phyloP scores from a whole-genome alignment of 2,329 filamentous ascomycete species.

The Camillea tinctor region DNA sequence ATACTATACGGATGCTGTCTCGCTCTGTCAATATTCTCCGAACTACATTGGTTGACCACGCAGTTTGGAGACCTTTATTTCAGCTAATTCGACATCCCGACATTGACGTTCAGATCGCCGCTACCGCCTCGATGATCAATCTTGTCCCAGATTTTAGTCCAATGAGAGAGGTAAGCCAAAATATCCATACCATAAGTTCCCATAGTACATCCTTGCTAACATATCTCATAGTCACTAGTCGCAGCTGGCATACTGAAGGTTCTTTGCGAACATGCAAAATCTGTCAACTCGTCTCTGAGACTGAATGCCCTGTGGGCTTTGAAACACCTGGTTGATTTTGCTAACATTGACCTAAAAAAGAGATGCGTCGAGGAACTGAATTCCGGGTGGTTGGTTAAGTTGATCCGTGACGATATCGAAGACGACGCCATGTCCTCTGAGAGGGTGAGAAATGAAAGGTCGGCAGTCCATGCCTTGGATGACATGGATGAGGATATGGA shows the following conservation, averaged over 20 bases:
- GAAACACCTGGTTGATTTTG: slow-evolving; percentile 80
- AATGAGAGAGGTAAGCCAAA: slow-evolving; percentile 72
- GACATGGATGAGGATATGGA: slow-evolving; percentile 59
- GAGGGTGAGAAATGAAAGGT: slow-evolving; percentile 33
- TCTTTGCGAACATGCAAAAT: slow-evolving; percentile 82
- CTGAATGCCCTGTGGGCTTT: slow-evolving; percentile 90
- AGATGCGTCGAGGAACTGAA: slow-evolving; percentile 75
- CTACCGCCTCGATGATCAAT: slow-evolving; percentile 82
- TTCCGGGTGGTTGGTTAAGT: slow-evolving; percentile 75
- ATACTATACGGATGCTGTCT: slow-evolving; percentile 76
- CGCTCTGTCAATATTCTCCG: slow-evolving; percentile 81
- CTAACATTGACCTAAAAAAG: slow-evolving; percentile 70
- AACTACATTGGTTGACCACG: slow-evolving; percentile 84
- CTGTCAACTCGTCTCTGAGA: slow-evolving; percentile 72
- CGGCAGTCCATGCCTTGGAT: slow-evolving; percentile 29
- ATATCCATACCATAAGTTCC: slow-evolving; percentile 19
- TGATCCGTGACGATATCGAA: slow-evolving; percentile 66
- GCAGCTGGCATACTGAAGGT: slow-evolving; percentile 72
- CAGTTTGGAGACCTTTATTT: slow-evolving; percentile 75
- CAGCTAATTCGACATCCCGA: slow-evolving; percentile 72
- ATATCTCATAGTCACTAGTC: slow-evolving; percentile 59
- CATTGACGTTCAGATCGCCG: slow-evolving; percentile 79
- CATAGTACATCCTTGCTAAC: slow-evolving; percentile 9
- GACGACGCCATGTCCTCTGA: slow-evolving; percentile 47
- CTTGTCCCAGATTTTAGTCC: slow-evolving; percentile 86